Base-by-base conservation (phyloP, 768 basidiomycete genomes). In the Naganishia vishniacii region DNA sequence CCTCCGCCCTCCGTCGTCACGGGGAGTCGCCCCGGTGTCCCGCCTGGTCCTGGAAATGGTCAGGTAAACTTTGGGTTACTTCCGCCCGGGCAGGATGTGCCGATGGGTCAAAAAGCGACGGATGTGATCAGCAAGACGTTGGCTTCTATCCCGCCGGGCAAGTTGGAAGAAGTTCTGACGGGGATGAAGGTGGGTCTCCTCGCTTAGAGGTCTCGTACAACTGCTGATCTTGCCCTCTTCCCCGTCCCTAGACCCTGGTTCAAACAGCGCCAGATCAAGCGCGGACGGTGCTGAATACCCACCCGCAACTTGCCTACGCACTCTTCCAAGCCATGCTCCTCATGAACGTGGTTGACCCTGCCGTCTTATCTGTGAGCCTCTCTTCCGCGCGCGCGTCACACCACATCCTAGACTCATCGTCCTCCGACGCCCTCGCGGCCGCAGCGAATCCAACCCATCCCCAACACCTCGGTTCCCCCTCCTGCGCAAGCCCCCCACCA, bases 161-260 rank as follows among this genome's bases (percentile, higher is more conserved):
- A 94, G 73, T 80, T 94, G 67, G 85, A 93, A 79, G 94, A 99
- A 78, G 88, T 97, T 9, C 80, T 99, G 69, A 88, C 88, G n/a
- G 91, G 95, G 77, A 93, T 94, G 88, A 98, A 98, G 86, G 95
- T 93, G 75, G 72, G 82, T 78, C 58, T 49, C 31, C 53, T 16
- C 4, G 28, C 23, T 11, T 23, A 8, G 37, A 23, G 20, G 23
- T 4, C 23, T 26, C 20, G 48, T 25, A 20, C 31, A 7, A 12
- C 13, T 2, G 15, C 9, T 16, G 32, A 11, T 0, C 41, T 41
- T 63, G 60, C 73, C n/a, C n/a, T n/a, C n/a, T n/a, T n/a, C n/a
- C n/a, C n/a, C n/a, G n/a, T n/a, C n/a, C n/a, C n/a, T n/a, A 99
- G 95, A 88, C 88, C 1, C 91, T 94, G 73, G 87, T 97, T 32